Evolutionary conservation across 768 basidiomycete genomes (phyloP).

Genomic region (Candolleomyces efflorescens): DNA sequence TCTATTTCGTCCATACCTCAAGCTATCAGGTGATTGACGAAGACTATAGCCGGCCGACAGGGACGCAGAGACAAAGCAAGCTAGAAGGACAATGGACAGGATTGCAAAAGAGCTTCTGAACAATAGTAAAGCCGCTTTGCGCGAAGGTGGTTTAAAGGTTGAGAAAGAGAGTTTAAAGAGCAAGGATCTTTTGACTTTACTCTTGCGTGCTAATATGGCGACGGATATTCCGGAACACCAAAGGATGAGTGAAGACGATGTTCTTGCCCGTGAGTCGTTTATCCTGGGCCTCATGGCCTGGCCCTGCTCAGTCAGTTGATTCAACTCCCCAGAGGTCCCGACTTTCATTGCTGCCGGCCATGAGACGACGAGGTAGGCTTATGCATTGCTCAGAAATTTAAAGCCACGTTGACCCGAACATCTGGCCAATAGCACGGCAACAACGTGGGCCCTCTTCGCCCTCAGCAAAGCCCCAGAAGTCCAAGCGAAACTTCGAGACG

Average conservation of each 20-base stretch:
- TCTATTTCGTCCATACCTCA: not conserved
- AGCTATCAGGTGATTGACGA: not conserved
- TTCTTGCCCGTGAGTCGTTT: constrained; percentile 43
- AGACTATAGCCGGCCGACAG: constrained; percentile 25
- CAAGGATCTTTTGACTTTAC: constrained; percentile 56
- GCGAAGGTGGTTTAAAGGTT: constrained; percentile 21
- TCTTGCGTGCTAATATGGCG: constrained; percentile 63
- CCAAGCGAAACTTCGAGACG: constrained; percentile 54
- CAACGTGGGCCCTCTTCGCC: constrained; percentile 57
- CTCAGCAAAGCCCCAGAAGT: constrained; percentile 43
- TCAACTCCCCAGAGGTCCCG: constrained; percentile 43
- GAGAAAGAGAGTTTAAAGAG: constrained; percentile 27
- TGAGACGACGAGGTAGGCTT: constrained; percentile 42
- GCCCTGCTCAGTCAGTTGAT: not conserved
- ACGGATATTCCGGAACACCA: constrained; percentile 53
- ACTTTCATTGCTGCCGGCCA: constrained; percentile 60
- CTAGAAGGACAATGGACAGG: constrained; percentile 39
- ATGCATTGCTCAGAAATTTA: too few species aligned
- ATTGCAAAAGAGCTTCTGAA: constrained; percentile 47
- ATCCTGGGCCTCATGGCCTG: not conserved
- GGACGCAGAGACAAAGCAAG: constrained; percentile 23
- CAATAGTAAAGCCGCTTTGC: constrained; percentile 42
- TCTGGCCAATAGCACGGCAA: constrained; percentile 41
- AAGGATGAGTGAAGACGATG: constrained; percentile 57
- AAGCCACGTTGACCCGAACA: too few species aligned